These are phyloP conservation scores for Sedum album DNA, from an alignment of 164 flowering plant species.

Conservation along the genomic window DNA sequence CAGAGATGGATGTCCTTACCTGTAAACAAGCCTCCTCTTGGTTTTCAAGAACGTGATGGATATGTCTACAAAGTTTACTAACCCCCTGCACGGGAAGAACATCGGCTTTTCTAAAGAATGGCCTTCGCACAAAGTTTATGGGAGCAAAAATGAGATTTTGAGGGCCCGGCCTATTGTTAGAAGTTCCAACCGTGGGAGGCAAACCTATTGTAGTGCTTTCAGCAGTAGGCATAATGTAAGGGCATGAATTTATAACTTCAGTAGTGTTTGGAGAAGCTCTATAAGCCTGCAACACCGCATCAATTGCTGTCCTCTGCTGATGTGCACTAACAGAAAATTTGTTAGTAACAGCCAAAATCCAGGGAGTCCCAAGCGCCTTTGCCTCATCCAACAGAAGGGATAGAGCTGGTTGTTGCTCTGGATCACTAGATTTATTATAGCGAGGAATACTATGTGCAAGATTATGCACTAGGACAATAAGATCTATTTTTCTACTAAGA, in stretches of 20 bases:
- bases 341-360: conserved; percentile 92
- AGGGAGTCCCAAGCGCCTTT: conserved; percentile 82
- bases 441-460: conserved; percentile 79
- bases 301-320: conserved; percentile 67
- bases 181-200: conserved; percentile 24
- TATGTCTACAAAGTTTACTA: conserved; percentile 48
- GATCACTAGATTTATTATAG: conserved; percentile 28
- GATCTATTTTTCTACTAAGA: conserved; percentile 70
- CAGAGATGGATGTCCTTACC: conserved; percentile 29
- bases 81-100: conserved; percentile 81
- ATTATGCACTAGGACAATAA: conserved; percentile 91
- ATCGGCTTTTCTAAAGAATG: conserved; percentile 61
- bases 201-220: conserved; percentile 38
- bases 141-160: conserved; percentile 37
- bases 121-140: conserved; percentile 54
- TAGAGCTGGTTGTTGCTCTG: conserved; percentile 62
- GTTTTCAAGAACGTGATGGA: conserved; percentile 55
- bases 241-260: conserved; percentile 72
- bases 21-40: conserved; percentile 74
- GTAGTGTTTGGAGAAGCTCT: conserved; percentile 28
- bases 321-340: conserved; percentile 93
- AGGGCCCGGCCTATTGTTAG: conserved; percentile 22
- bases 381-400: conserved; percentile 76
- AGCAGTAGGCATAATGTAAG: conserved; percentile 62
- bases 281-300: conserved; percentile 65